Base-by-base conservation (phyloP, 495 filamentous ascomycete species). In the Durotheca rogersii region DNA sequence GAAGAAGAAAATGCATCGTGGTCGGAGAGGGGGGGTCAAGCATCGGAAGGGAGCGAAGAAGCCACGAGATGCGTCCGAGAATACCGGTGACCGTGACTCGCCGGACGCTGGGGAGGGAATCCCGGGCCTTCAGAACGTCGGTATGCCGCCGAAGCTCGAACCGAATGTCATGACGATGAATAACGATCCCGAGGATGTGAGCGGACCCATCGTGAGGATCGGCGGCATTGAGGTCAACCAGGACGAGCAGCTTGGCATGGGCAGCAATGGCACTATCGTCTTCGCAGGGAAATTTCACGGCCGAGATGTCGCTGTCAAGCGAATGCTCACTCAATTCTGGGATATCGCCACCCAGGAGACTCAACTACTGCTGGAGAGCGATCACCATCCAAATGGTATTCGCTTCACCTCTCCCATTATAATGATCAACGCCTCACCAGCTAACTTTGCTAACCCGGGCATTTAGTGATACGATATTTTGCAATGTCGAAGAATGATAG, bases 311-410 rank as follows among this genome's bases (percentile, higher is more conserved):
- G 93, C 93, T 1, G 90, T 98, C 23, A 98, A 98, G 72, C 81
- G 93, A 16, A 97, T 98, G 90, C 75, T 96, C 38, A 86, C 89
- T 30, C 86, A 93, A 49, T 95, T 95, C 65, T 95, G 87, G 67
- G 93, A 96, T 44, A 90, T 98, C 56, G 94, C 94, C 7, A 87
- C 87, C 15, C 92, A 96, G 51, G 93, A 98, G 64, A 92, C 95
- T 1, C 84, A 87, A 33, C 70, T 96, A 11, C 70, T 98, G 23
- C 81, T 93, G 51, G 88, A 96, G 61, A 95, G 91, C 56, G 93
- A 98, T 59, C 90, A 95, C 57, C 92, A 98, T 61, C 83, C 84
- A 5, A 97, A 98, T 61, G 77, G 77, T 80, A 69, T 25, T 67
- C 20, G 16, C 21, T 6, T 11, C n/a, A 17, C 17, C 19, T 40